Percentiles rank a stretch among this genome's conserved stretches.
Conservation (phyloP, 495 filamentous ascomycete species). For the Hypoxylon intermedium region DNA sequence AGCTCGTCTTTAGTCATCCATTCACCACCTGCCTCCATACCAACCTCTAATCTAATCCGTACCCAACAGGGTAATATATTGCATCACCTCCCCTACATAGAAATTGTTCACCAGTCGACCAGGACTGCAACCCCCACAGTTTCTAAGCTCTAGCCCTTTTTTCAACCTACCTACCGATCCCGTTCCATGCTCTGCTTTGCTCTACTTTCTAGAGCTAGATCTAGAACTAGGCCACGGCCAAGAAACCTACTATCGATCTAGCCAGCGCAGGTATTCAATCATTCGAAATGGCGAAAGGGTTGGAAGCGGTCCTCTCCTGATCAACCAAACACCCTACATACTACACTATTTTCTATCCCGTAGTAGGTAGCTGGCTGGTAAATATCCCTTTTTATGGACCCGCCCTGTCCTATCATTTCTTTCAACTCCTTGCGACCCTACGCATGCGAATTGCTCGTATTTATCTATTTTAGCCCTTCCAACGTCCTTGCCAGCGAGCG, state of each 20-base stretch:
- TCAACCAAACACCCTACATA: conserved; percentile 7
- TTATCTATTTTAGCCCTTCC: conserved; percentile 19
- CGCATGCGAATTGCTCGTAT: conserved; percentile 6
- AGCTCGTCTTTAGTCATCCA: neutral
- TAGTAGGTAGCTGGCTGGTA: neutral
- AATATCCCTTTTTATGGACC: conserved; percentile 1
- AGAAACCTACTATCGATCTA: conserved; percentile 8
- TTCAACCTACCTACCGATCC: conserved; percentile 1
- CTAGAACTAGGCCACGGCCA: neutral
- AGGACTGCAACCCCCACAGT: conserved; percentile 7
- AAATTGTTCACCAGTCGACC: neutral
- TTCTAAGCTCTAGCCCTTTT: conserved; percentile 14
- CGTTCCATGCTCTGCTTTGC: conserved; percentile 4
- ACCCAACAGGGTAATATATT: conserved; percentile 29
- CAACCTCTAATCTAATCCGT: neutral
- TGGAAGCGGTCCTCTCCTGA: conserved; percentile 24
- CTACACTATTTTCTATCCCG: too few relatives aligned
- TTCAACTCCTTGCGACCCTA: conserved; percentile 1
- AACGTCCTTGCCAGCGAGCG: conserved; percentile 19
- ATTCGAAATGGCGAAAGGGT: conserved; percentile 21
- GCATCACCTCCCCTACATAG: conserved; percentile 18
- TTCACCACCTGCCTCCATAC: neutral
- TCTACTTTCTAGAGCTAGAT: conserved; percentile 12
- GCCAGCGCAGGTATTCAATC: neutral
- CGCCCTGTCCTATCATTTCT: conserved; percentile 5